phyloP scores from a whole-genome alignment of 495 filamentous ascomycete genomes.

The Cercophora newfieldiana region DNA sequence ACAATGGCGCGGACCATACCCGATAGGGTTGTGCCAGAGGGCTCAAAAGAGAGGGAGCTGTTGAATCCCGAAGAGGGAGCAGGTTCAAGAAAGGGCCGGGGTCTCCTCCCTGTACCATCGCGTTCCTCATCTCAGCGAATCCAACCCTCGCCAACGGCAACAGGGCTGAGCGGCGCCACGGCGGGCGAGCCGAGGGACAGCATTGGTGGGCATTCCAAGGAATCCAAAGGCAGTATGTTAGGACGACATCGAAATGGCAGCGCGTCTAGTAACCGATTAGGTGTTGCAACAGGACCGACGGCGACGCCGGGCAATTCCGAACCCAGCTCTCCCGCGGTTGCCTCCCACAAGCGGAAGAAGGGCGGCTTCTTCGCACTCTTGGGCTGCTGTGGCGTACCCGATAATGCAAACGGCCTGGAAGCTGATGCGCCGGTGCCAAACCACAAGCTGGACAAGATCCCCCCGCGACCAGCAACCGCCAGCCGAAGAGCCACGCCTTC shows the following conservation, averaged over 20 bases:
- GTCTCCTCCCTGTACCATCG: constrained; percentile 62
- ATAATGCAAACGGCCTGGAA: constrained; percentile 61
- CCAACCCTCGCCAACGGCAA: constrained; percentile 60
- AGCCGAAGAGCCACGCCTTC: constrained; percentile 55
- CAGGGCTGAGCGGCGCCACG: constrained; percentile 65
- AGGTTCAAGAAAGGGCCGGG: constrained; percentile 56
- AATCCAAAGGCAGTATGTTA: constrained; percentile 69
- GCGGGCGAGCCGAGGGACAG: constrained; percentile 62
- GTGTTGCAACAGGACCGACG: constrained; percentile 48
- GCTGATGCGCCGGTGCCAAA: constrained; percentile 62
- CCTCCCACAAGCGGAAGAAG: constrained; percentile 59
- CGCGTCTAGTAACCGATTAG: constrained; percentile 53
- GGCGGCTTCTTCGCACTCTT: constrained; percentile 71
- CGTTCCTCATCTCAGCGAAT: constrained; percentile 69
- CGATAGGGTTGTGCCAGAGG: constrained; percentile 39
- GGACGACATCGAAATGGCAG: constrained; percentile 68
- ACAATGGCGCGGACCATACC: constrained; percentile 40
- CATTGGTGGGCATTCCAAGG: constrained; percentile 58
- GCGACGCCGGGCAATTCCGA: constrained; percentile 48
- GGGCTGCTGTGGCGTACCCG: constrained; percentile 74
- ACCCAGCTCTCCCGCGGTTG: constrained; percentile 46
- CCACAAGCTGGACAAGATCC: constrained; percentile 64
- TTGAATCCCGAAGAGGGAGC: constrained; percentile 43
- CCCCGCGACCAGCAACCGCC: constrained; percentile 51
- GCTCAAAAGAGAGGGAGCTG: constrained; percentile 50